Evolutionary conservation across 2,329 filamentous ascomycete species (phyloP).

Genomic region (Alternaria brassicae): DNA sequence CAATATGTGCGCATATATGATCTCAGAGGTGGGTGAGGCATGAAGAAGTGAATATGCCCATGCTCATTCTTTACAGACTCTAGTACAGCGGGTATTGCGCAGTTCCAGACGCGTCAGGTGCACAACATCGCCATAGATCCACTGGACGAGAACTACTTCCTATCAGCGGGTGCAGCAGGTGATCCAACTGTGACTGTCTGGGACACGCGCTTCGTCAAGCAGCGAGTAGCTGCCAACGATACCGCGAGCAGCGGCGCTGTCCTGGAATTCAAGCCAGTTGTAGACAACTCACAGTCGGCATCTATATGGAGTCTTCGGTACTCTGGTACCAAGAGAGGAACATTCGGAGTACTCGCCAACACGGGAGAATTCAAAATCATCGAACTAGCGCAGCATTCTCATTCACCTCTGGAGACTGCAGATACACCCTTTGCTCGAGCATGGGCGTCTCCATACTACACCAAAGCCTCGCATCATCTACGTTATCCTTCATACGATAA

Average conservation of each 20-base stretch:
- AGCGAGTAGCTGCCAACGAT: conserved; percentile 47
- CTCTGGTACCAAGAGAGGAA: conserved; percentile 64
- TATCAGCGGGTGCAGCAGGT: conserved; percentile 75
- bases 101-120: conserved; percentile 64
- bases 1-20: conserved; percentile 80
- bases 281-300: conserved; percentile 57
- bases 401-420: conserved; percentile 34
- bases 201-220: conserved; percentile 68
- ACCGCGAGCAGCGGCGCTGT: conserved; percentile 64
- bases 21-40: conserved; percentile 67
- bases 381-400: conserved; percentile 61
- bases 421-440: conserved; percentile 32
- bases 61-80: conserved; percentile 43
- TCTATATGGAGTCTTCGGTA: conserved; percentile 69
- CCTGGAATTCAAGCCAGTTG: conserved; percentile 64
- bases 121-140: conserved; percentile 79
- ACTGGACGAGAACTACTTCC: conserved; percentile 81
- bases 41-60: conserved; percentile 19
- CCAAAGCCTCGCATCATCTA: conserved; percentile 53
- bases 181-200: conserved; percentile 78
- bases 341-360: conserved; percentile 65
- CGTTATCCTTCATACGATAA: conserved; percentile 57
- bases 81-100: conserved; percentile 55
- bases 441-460: conserved; percentile 56
- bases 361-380: conserved; percentile 65